phyloP scores from a whole-genome alignment of 306 rosid genomes.

The Citrullus amarus region DNA sequence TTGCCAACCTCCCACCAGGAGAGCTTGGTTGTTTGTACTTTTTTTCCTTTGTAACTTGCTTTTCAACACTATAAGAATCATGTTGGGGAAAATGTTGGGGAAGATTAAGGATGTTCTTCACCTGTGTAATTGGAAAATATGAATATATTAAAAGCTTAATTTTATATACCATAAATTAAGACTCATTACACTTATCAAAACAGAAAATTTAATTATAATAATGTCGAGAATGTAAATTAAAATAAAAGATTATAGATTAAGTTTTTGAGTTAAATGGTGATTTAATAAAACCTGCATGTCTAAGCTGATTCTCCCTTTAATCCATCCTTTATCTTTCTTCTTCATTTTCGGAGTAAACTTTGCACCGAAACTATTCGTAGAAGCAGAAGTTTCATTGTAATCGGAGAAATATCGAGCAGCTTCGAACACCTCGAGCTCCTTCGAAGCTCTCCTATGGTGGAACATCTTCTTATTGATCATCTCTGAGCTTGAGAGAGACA shows the following conservation, averaged over 20 bases:
- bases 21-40: constrained; percentile 85
- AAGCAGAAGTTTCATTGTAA: constrained; percentile 38
- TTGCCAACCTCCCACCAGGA: constrained; percentile 86
- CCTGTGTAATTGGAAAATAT: neutral
- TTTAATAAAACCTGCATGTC: constrained; percentile 44
- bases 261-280: no score
- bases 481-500: constrained; percentile 56
- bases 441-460: constrained; percentile 59
- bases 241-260: no score
- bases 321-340: constrained; percentile 45
- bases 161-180: neutral
- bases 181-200: no score
- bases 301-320: constrained; percentile 69
- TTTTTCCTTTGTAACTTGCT: constrained; percentile 38
- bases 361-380: neutral
- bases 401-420: constrained; percentile 89
- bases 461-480: constrained; percentile 53
- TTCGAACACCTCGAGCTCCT: constrained; percentile 82
- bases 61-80: neutral
- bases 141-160: neutral
- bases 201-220: no score
- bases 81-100: constrained; percentile 26
- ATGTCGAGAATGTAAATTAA: no score
- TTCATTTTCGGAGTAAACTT: constrained; percentile 34
- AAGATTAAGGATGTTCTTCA: constrained; percentile 47